Evolutionary conservation across 495 filamentous ascomycete species (phyloP), one percentile per base, ranked within the genome.

Genomic region (Xylaria acuta): DNA sequence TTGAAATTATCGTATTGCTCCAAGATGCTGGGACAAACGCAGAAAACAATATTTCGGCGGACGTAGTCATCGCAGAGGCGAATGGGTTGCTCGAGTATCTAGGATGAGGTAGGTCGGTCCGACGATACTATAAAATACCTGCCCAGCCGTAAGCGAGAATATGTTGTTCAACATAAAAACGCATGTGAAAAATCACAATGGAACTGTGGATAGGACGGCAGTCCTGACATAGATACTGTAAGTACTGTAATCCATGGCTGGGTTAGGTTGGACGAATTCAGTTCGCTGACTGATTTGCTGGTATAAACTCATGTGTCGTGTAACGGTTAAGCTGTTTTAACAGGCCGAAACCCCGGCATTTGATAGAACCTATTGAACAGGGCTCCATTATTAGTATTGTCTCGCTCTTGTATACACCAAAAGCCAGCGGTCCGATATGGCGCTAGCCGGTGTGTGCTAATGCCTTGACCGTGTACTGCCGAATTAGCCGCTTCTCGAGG

Each of bases 141-240:
- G 30, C 40, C 16, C 40, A 14, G 16, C 34, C 45, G 47, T 27
- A 53, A 59, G 45, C 58, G 56, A 70, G 22, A 27, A 43, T 14
- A 53, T 34, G 25, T 70, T 54, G 34, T 64, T 62, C 12, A 27
- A 62, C 40, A n/a, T n/a, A n/a, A n/a, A n/a, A n/a, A 12, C 34
- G 49, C 34, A 56, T 67, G 65, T 47, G 9, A 67, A 56, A 16
- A 9, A 30, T 34, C 49, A 67, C 25, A 64, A 43, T 18, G 22
- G 64, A 67, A 67, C 64, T 20, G 20, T 36, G n/a, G 30, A 53
- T 38, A 45, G 66, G 40, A 69, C 66, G 18, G 14, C 53, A 56
- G 16, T 38, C 34, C 41, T 56, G 3, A 53, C 22, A 43, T 53
- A 25, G 20, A 34, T 8, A 9, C 49, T 43, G 22, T 27, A 6